A percentile compares a stretch with the other conserved stretches of the same genome.
Evolutionary conservation across 202 grass and related monocot species (phyloP).

Genomic region (Carex sylvatica): DNA sequence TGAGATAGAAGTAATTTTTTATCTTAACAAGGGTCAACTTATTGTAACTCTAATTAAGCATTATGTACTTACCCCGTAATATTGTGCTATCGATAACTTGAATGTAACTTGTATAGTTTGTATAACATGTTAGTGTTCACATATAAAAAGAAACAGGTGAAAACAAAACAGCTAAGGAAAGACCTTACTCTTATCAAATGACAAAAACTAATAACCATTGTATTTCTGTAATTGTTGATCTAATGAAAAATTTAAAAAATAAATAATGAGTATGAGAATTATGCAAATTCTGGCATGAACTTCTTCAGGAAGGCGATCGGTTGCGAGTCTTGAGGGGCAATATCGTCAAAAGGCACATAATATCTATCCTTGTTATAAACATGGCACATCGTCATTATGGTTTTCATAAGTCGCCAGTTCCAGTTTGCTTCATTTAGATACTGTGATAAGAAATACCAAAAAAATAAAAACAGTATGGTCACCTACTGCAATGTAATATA

Average conservation of each 20-base stretch:
- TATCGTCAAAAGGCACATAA: conserved; percentile 87
- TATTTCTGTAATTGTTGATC: background rate
- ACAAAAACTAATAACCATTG: conserved; percentile 1
- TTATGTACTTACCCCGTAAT: background rate
- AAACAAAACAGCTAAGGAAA: background rate
- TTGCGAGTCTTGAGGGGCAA: conserved; percentile 63
- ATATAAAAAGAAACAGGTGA: background rate
- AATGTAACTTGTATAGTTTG: background rate
- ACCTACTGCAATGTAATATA: background rate
- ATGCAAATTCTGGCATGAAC: conserved; percentile 82
- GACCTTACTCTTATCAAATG: background rate
- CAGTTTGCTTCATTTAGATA: conserved; percentile 90
- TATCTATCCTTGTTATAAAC: conserved; percentile 84
- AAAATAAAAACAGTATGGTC: background rate
- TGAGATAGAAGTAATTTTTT: background rate
- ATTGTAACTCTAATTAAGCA: background rate
- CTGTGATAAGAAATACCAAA: conserved; percentile 31
- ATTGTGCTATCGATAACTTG: background rate
- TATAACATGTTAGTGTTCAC: background rate
- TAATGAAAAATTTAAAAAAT: background rate
- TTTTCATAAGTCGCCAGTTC: conserved; percentile 99
- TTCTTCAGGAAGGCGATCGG: conserved; percentile 81
- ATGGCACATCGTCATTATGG: conserved; percentile 93
- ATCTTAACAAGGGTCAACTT: background rate
- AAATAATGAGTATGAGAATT: background rate